A percentile compares a stretch with the other conserved stretches of the same genome.
These are phyloP conservation scores for Alternaria panax DNA, from an alignment of 2,329 filamentous ascomycete genomes.

Conservation along the genomic window DNA sequence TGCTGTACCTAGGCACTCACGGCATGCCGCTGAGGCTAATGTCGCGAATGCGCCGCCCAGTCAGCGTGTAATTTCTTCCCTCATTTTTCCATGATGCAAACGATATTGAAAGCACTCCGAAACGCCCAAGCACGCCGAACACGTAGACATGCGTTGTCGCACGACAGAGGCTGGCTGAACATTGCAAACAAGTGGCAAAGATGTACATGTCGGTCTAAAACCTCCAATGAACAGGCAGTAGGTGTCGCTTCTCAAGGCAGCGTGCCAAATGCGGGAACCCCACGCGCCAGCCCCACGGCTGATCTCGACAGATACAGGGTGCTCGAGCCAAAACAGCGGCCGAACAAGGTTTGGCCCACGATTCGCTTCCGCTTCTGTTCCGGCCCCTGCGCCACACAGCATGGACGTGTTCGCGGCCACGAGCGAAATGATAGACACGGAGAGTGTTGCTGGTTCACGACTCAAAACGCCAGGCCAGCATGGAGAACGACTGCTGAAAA, in stretches of 20 bases:
- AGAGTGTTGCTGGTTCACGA: constrained; percentile 12
- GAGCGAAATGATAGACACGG: neutral
- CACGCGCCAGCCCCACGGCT: constrained; percentile 31
- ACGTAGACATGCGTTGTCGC: constrained; percentile 3
- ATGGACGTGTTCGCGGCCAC: constrained; percentile 7
- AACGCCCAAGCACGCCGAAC: constrained; percentile 8
- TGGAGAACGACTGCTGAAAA: constrained; percentile 4
- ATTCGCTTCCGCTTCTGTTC: constrained; percentile 12
- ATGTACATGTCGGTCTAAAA: constrained; percentile 18
- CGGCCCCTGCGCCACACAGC: constrained; percentile 15
- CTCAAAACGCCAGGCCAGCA: neutral
- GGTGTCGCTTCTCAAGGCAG: constrained; percentile 20
- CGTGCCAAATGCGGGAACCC: constrained; percentile 26
- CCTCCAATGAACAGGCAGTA: constrained; percentile 26
- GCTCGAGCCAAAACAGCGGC: constrained; percentile 16
- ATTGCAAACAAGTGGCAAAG: constrained; percentile 10
- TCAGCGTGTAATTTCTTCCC: constrained; percentile 14
- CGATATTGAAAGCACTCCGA: constrained; percentile 6
- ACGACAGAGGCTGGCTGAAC: constrained; percentile 20
- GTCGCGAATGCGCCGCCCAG: constrained; percentile 11
- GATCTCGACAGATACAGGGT: constrained; percentile 25
- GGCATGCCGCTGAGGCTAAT: constrained; percentile 15
- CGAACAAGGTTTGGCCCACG: constrained; percentile 17
- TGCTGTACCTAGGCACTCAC: neutral
- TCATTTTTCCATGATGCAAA: constrained; percentile 16